Conservation (phyloP, 139 green algal species). For the Volvox africanus region DNA sequence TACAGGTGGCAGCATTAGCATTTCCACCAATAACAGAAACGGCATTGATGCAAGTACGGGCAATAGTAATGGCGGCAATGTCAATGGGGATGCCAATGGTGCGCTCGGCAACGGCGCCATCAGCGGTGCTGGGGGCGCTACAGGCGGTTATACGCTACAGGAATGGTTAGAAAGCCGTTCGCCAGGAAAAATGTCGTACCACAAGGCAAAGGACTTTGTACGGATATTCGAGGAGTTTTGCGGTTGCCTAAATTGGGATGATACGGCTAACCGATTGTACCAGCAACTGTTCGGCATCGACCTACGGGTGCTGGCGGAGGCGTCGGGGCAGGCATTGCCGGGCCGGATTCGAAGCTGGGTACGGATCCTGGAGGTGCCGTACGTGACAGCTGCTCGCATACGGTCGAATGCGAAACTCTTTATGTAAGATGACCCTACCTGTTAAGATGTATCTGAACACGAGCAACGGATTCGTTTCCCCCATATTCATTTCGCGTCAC, state of each 20-base stretch:
- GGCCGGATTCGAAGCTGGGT: background rate
- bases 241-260: background rate
- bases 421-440: background rate
- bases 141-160: background rate
- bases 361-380: background rate
- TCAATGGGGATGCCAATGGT: background rate
- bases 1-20: background rate
- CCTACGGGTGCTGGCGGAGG: background rate
- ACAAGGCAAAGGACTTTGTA: background rate
- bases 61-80: background rate
- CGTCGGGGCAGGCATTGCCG: background rate
- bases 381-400: conserved; percentile 2
- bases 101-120: background rate
- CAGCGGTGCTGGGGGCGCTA: background rate
- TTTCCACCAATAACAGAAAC: background rate
- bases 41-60: background rate
- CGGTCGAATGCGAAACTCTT: background rate
- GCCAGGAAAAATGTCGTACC: background rate
- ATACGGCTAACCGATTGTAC: background rate
- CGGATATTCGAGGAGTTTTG: background rate
- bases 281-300: conserved; percentile 3
- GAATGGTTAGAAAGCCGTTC: background rate
- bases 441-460: no score
- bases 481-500: no score
- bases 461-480: no score